Percentiles rank a stretch among this genome's conserved stretches.
Evolutionary conservation across 257 asterid genomes (phyloP).

Genomic region (Primulina tabacum): DNA sequence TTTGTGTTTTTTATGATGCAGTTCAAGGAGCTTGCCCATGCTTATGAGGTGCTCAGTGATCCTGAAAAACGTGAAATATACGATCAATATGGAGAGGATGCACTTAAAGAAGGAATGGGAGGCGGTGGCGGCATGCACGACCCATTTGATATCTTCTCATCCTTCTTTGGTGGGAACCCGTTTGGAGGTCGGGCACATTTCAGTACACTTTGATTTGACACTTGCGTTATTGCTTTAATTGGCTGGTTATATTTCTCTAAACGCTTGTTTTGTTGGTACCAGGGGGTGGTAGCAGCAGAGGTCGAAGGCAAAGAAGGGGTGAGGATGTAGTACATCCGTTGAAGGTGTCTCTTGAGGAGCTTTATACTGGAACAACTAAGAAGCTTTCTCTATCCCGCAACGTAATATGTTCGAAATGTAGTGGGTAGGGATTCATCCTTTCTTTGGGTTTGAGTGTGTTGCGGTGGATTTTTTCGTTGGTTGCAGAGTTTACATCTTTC

Average conservation of each 20-base stretch:
- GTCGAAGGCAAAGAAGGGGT: conserved; percentile 67
- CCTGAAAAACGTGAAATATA: conserved; percentile 73
- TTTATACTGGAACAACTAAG: conserved; percentile 52
- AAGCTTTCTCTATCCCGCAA: conserved; percentile 65
- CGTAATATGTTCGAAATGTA: conserved; percentile 62
- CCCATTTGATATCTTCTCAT: conserved; percentile 66
- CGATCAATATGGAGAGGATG: conserved; percentile 77
- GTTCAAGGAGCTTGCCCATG: conserved; percentile 82
- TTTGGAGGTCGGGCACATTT: conserved; percentile 46
- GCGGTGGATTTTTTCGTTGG: background rate
- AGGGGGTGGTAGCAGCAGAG: conserved; percentile 67
- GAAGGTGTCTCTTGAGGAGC: conserved; percentile 66
- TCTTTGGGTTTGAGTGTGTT: background rate
- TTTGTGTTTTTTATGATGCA: conserved; percentile 15
- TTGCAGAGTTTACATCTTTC: background rate
- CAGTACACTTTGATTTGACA: background rate
- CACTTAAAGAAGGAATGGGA: conserved; percentile 77
- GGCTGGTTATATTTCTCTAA: background rate
- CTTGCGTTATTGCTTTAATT: background rate
- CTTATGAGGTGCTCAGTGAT: conserved; percentile 69
- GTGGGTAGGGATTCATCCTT: conserved; percentile 39
- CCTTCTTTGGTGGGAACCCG: conserved; percentile 56
- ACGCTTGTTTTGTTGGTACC: conserved; percentile 13
- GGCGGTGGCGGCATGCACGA: conserved; percentile 51
- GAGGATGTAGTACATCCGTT: conserved; percentile 67